These are phyloP conservation scores for Phyllosticta capitalensis DNA, from an alignment of 2,329 filamentous ascomycete species.

Conservation along the genomic window DNA sequence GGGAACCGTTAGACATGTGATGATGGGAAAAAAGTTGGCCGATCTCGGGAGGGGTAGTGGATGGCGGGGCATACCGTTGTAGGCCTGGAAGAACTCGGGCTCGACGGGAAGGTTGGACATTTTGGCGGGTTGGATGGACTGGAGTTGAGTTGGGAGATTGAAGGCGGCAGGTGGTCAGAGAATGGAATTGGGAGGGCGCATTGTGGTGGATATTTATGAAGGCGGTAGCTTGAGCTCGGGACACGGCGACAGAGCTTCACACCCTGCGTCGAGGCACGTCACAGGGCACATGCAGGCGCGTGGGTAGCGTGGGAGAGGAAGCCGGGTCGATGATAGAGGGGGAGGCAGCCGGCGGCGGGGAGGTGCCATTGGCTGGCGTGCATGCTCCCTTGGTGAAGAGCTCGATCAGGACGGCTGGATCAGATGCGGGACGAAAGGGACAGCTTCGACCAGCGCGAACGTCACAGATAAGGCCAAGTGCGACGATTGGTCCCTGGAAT, in stretches of 20 bases:
- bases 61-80: conserved; percentile 57
- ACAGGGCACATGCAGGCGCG: conserved; percentile 4
- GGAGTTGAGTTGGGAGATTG: background rate
- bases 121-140: conserved; percentile 12
- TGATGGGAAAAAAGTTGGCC: conserved; percentile 2
- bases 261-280: conserved; percentile 2
- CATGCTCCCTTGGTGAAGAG: conserved; percentile 2
- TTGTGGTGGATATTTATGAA: conserved; percentile 10
- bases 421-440: conserved; percentile 9
- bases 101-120: conserved; percentile 82
- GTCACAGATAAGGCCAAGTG: conserved; percentile 6
- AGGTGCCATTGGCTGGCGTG: conserved; percentile 1
- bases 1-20: background rate
- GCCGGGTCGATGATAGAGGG: background rate
- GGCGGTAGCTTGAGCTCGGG: conserved; percentile 8
- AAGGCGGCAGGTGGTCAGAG: conserved; percentile 8
- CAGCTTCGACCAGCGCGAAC: background rate
- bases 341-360: background rate
- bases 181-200: conserved; percentile 4
- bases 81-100: conserved; percentile 98
- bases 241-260: conserved; percentile 13
- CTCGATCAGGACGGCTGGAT: conserved; percentile 11
- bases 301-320: conserved; percentile 5
- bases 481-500: conserved; percentile 7
- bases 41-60: background rate